A percentile compares a stretch with the other conserved stretches of the same genome.
These are phyloP conservation scores for Endothia cerciana DNA, from an alignment of 2,329 filamentous ascomycete species.

Conservation along the genomic window DNA sequence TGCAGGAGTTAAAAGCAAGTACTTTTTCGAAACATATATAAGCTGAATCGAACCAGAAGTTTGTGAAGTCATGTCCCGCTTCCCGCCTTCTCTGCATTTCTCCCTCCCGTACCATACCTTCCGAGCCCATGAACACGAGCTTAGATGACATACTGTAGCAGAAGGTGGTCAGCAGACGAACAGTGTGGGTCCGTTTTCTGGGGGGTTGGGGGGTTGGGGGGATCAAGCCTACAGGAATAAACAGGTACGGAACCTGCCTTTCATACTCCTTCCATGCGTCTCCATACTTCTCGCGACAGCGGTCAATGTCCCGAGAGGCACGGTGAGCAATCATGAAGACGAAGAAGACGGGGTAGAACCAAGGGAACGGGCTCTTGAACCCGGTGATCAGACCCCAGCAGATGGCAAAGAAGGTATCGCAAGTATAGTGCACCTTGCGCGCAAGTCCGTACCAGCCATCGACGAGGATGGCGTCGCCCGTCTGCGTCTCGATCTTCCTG, in stretches of 20 bases:
- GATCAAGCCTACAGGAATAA: slow-evolving; percentile 57
- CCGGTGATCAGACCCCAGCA: slow-evolving; percentile 82
- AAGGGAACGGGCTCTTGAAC: slow-evolving; percentile 79
- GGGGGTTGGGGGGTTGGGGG: too few species aligned
- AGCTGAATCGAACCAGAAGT: slow-evolving; percentile 17
- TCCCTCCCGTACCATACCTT: neutral
- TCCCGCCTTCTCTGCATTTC: neutral
- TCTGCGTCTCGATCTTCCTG: slow-evolving; percentile 67
- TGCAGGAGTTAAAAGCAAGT: slow-evolving; percentile 23
- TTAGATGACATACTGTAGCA: slow-evolving; percentile 48
- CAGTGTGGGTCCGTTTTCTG: neutral
- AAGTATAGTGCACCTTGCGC: slow-evolving; percentile 79
- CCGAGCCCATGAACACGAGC: neutral
- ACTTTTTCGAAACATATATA: slow-evolving; percentile 24
- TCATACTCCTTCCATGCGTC: slow-evolving; percentile 83
- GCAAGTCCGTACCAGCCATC: slow-evolving; percentile 80
- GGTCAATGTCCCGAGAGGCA: slow-evolving; percentile 73
- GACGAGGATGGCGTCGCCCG: slow-evolving; percentile 71
- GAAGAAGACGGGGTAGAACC: slow-evolving; percentile 89
- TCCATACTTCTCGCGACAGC: slow-evolving; percentile 78
- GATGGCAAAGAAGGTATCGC: slow-evolving; percentile 77
- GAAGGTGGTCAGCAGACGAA: neutral
- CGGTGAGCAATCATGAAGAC: slow-evolving; percentile 79
- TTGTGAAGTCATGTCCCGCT: neutral
- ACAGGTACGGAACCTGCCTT: slow-evolving; percentile 77